These are phyloP conservation scores for Tylopilus intermedius DNA, from an alignment of 768 basidiomycete genomes.

Conservation along the genomic window DNA sequence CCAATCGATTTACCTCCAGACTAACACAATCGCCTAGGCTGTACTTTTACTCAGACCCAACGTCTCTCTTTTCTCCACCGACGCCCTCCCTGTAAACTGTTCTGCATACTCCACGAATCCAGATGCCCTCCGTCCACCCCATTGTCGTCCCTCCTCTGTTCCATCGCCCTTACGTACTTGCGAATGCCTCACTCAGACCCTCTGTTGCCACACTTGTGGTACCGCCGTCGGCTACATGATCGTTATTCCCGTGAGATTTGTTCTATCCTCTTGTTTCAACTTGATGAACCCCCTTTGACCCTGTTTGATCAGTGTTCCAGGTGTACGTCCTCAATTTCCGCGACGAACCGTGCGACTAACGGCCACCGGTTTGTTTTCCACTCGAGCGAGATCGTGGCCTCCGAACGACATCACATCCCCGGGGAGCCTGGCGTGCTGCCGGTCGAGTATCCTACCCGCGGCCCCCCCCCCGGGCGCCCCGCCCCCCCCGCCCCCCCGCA, in stretches of 20 bases:
- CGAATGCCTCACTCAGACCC: slow-evolving; percentile 78
- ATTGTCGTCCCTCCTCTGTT: slow-evolving; percentile 34
- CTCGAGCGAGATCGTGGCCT: slow-evolving; percentile 58
- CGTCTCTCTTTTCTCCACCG: slow-evolving; percentile 78
- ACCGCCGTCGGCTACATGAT: slow-evolving; percentile 74
- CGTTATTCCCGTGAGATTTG: slow-evolving; percentile 49
- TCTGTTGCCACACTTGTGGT: slow-evolving; percentile 80
- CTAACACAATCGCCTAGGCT: slow-evolving; percentile 44
- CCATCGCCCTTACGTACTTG: slow-evolving; percentile 53
- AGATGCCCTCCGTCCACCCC: slow-evolving; percentile 37
- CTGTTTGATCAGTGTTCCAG: slow-evolving; percentile 47
- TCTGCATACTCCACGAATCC: slow-evolving; percentile 55
- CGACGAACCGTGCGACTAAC: slow-evolving; percentile 69
- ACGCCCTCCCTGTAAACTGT: slow-evolving; percentile 74
- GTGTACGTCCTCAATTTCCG: slow-evolving; percentile 67
- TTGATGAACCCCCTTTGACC: slow-evolving; percentile 9
- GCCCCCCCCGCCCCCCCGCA: too few species aligned
- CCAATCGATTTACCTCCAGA: not conserved
- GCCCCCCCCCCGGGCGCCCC: too few species aligned
- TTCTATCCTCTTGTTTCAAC: slow-evolving; percentile 2
- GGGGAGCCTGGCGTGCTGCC: slow-evolving; percentile 61
- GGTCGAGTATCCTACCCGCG: slow-evolving; percentile 33
- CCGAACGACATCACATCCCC: slow-evolving; percentile 58
- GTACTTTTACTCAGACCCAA: slow-evolving; percentile 78
- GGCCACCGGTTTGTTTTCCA: slow-evolving; percentile 88